Conservation (phyloP, 2,329 filamentous ascomycete genomes). For the Paracorniculantispora psalliotae region DNA sequence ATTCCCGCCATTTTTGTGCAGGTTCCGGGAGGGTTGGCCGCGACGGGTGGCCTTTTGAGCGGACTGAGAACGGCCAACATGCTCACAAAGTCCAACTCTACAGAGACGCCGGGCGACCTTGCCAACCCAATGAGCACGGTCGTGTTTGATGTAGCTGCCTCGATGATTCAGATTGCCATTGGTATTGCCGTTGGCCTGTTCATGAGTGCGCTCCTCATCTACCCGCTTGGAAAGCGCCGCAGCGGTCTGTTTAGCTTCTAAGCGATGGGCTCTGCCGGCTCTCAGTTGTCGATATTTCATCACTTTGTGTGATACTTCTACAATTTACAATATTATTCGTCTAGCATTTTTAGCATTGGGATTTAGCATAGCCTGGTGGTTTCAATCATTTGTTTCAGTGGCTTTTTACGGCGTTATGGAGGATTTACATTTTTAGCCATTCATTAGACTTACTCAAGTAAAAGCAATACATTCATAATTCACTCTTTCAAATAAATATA, state of each 20-base stretch:
- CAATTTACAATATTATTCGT: background rate
- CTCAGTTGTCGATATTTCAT: too few species aligned
- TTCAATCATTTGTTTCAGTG: background rate
- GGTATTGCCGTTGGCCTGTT: slow-evolving; percentile 48
- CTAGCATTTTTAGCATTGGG: background rate
- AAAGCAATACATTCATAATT: background rate
- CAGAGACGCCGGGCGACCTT: background rate
- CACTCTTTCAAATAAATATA: background rate
- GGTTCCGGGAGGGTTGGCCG: slow-evolving; percentile 43
- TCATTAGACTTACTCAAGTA: background rate
- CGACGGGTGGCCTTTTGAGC: slow-evolving; percentile 42
- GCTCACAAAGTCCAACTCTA: slow-evolving; percentile 33
- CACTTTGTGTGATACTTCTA: too few species aligned
- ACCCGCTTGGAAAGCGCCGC: slow-evolving; percentile 45
- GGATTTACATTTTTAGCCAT: background rate
- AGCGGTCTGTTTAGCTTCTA: slow-evolving; percentile 47
- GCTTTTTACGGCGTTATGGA: background rate
- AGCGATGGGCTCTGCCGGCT: background rate
- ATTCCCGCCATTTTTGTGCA: slow-evolving; percentile 46
- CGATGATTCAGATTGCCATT: slow-evolving; percentile 50
- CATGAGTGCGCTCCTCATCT: slow-evolving; percentile 43
- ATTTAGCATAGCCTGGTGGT: slow-evolving; percentile 3
- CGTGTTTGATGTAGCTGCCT: slow-evolving; percentile 42
- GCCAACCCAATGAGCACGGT: slow-evolving; percentile 28
- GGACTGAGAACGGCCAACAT: slow-evolving; percentile 40